A percentile compares a stretch with the other conserved stretches of the same genome.
Conservation (phyloP, 169 alveolate genomes). For the Plasmodium vivax region DNA sequence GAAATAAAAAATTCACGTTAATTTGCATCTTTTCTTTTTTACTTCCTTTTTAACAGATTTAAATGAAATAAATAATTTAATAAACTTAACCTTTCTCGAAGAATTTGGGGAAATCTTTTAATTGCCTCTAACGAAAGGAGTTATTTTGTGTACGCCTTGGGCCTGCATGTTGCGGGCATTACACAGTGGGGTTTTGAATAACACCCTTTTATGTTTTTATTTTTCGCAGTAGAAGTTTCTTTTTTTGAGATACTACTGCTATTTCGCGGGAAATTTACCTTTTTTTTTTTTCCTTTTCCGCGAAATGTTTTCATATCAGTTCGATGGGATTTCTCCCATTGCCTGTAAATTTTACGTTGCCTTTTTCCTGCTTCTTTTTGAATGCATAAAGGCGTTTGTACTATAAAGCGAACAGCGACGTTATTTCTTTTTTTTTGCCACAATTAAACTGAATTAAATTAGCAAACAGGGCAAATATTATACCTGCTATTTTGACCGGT, state of each 20-base stretch:
- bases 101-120: slow-evolving; percentile 60
- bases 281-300: background rate
- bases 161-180: background rate
- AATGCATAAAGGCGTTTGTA: background rate
- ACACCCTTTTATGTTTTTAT: background rate
- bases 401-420: background rate
- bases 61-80: slow-evolving; percentile 61
- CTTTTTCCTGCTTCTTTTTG: background rate
- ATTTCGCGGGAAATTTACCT: background rate
- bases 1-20: background rate
- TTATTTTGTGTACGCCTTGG: background rate
- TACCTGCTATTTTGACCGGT: background rate
- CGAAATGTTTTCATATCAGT: background rate
- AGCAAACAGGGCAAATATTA: background rate
- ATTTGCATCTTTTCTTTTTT: background rate
- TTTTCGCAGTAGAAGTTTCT: background rate
- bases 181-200: slow-evolving; percentile 10
- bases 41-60: slow-evolving; percentile 32
- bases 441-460: background rate
- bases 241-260: background rate
- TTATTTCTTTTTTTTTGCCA: background rate
- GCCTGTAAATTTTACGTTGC: background rate
- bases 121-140: background rate
- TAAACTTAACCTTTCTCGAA: slow-evolving; percentile 63
- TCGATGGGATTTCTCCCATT: background rate